Conservation (phyloP, 2,329 filamentous ascomycete species). For the Neopestalotiopsis rosae region DNA sequence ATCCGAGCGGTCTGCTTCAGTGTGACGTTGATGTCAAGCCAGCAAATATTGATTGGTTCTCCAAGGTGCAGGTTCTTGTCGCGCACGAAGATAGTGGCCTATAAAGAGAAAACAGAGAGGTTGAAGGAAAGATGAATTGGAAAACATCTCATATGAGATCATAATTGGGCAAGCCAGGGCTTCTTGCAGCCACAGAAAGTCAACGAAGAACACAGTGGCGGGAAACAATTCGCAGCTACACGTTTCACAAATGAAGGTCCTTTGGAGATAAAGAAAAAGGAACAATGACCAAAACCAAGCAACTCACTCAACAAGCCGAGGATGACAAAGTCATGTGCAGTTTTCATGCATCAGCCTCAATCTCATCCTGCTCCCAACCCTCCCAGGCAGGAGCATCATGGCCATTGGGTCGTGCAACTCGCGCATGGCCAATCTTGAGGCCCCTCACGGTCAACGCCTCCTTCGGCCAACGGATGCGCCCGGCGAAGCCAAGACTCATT, state of each 20-base stretch:
- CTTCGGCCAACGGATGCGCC: conserved; percentile 49
- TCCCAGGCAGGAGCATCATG: conserved; percentile 64
- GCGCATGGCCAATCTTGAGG: conserved; percentile 48
- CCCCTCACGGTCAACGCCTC: conserved; percentile 50
- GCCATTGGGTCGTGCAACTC: conserved; percentile 55
- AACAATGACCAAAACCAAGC: background rate
- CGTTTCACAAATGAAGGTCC: background rate
- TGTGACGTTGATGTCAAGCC: background rate
- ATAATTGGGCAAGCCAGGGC: background rate
- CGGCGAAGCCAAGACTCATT: conserved; percentile 39
- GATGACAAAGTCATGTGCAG: background rate
- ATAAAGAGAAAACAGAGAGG: background rate
- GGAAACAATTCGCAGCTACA: background rate
- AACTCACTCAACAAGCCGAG: background rate
- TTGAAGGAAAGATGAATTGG: background rate
- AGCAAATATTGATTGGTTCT: background rate
- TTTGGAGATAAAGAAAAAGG: background rate
- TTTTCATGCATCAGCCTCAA: conserved; percentile 34
- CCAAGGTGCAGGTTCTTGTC: background rate
- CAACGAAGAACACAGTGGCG: background rate
- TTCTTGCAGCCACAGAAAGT: background rate
- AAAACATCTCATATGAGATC: background rate
- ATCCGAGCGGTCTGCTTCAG: background rate
- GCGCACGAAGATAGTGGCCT: background rate
- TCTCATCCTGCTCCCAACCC: conserved; percentile 50